Evolutionary conservation across 2,329 filamentous ascomycete genomes (phyloP), one percentile per base, ranked within the genome.

Genomic region (Fusarium setosum): DNA sequence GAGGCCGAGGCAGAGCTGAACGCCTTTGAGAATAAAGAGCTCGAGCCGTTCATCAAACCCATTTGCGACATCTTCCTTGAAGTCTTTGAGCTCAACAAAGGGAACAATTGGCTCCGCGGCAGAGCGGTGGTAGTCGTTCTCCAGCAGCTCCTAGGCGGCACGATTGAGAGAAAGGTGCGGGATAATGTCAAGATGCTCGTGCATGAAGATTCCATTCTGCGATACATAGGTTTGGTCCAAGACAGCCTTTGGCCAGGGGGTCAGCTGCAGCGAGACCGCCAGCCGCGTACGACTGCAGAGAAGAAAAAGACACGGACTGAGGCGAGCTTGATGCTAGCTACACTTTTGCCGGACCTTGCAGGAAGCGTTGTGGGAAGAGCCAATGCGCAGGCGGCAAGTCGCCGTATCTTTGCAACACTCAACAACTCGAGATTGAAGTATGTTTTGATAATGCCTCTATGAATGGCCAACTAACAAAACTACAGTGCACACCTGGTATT

Each of bases 31-130:
- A 90, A 92, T 74, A 90, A 90, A 72, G 93, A 97, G 71, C 84
- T 94, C 3, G 94, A 97, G 74, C 96, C 96, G 1, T 98, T 99
- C 73, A 96, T 99, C 72, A 99, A 97, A 76, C 96, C 96, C 5
- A 97, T 99, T 63, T 97, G 94, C 78, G 96, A 99, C 77, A 90
- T 99, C 61, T 99, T 99, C 79, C 86, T 99, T 15, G 96, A 99
- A 75, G 88, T 94, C 0, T 99, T 99, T 74, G 94, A 97, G 74
- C 86, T 99, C 35, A 97, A 97, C 76, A 90, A 91, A 61, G 94
- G 95, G 37, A 97, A 96, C 78, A 98, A 97, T 77, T 99, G 96
- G 96, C 88, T 99, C 5, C 92, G 96, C 37, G 96, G 96, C 1
- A 90, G 96, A 20, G 96, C 96, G 0, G 96, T 98, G 2, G 95